Conservation (phyloP, 441 rosid species). For the Cnidoscolus chayamansa region DNA sequence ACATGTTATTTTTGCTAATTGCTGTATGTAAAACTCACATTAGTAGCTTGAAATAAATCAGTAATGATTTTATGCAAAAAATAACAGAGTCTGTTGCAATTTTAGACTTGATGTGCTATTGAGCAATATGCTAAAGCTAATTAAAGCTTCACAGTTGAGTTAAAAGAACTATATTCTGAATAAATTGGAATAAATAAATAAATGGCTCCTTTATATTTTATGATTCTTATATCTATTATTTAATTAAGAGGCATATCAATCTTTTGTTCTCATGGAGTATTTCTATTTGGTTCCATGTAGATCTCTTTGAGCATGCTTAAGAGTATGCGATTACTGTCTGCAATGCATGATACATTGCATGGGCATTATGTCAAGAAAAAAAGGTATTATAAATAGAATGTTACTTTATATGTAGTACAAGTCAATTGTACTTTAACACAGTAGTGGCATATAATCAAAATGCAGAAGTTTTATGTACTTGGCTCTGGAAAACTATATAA, state of each 20-base stretch:
- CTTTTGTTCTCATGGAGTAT: background rate
- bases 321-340: background rate
- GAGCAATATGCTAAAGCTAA: background rate
- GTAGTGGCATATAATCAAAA: background rate
- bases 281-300: background rate
- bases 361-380: background rate
- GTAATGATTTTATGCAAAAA: background rate
- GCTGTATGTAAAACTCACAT: background rate
- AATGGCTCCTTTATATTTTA: background rate
- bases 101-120: background rate
- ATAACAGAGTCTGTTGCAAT: background rate
- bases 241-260: background rate
- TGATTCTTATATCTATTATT: background rate
- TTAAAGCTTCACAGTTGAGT: background rate
- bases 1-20: background rate
- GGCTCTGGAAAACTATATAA: background rate
- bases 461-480: background rate
- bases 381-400: background rate
- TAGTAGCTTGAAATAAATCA: background rate
- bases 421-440: background rate
- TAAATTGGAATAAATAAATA: background rate
- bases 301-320: background rate
- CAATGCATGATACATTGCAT: background rate
- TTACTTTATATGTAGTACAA: background rate
- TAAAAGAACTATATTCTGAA: background rate